Evolutionary conservation across 2,329 filamentous ascomycete genomes (phyloP).

Genomic region (Ceratocystis lukuohia): DNA sequence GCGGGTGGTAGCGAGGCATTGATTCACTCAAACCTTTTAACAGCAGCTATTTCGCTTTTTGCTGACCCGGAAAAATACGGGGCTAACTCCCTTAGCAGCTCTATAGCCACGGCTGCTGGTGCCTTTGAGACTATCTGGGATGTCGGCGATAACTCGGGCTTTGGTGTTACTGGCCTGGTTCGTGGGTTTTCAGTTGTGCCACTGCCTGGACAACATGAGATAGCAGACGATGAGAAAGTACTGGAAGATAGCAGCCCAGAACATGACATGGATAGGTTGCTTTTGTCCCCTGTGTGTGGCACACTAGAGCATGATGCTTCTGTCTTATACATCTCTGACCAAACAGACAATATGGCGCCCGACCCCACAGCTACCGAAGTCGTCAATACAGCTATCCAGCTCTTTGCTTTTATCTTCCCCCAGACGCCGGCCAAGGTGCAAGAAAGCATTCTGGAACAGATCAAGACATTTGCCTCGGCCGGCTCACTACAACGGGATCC

Average conservation of each 20-base stretch:
- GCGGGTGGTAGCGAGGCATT: conserved; percentile 73
- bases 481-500: conserved; percentile 69
- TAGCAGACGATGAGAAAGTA: conserved; percentile 20
- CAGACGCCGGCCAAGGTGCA: conserved; percentile 83
- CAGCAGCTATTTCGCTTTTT: conserved; percentile 79
- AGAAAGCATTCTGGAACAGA: conserved; percentile 88
- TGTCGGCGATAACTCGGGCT: conserved; percentile 83
- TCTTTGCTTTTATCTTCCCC: conserved; percentile 85
- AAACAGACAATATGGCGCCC: conserved; percentile 33
- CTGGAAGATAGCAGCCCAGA: conserved; percentile 48
- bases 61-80: conserved; percentile 84
- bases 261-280: conserved; percentile 46
- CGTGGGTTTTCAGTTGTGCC: conserved; percentile 59
- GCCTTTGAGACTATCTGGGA: conserved; percentile 94
- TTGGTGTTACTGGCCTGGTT: conserved; percentile 79
- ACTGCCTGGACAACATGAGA: conserved; percentile 55
- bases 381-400: conserved; percentile 81
- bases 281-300: conserved; percentile 61
- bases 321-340: conserved; percentile 44
- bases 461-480: conserved; percentile 77
- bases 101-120: conserved; percentile 79
- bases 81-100: conserved; percentile 71
- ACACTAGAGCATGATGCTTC: conserved; percentile 84
- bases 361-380: conserved; percentile 85
- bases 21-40: conserved; percentile 80